Conservation (phyloP, 2,329 filamentous ascomycete genomes). For the Catunica adiposa region DNA sequence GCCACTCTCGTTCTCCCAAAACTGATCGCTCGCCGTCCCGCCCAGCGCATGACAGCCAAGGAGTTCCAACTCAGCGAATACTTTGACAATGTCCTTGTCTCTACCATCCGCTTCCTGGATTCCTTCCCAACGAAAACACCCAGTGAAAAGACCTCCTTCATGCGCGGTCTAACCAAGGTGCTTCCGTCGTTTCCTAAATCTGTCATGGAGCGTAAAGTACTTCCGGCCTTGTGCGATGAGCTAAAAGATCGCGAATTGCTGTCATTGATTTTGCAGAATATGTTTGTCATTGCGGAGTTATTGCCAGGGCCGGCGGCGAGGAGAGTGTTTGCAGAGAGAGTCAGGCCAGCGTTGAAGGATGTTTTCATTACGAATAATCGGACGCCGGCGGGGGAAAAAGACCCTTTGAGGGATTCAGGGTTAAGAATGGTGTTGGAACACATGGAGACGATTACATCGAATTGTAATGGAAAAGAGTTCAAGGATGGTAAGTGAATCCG, state of each 20-base stretch:
- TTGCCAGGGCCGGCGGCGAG: slow-evolving; percentile 50
- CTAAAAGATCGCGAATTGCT: slow-evolving; percentile 82
- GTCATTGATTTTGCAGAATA: slow-evolving; percentile 71
- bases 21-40: slow-evolving; percentile 73
- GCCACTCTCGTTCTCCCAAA: slow-evolving; percentile 59
- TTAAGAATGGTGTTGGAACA: slow-evolving; percentile 85
- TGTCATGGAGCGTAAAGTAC: slow-evolving; percentile 84
- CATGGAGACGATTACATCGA: slow-evolving; percentile 56
- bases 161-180: slow-evolving; percentile 75
- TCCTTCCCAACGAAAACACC: slow-evolving; percentile 80
- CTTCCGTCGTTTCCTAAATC: slow-evolving; percentile 83
- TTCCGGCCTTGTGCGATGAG: slow-evolving; percentile 80
- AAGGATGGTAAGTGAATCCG: slow-evolving; percentile 59
- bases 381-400: slow-evolving; percentile 48
- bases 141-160: slow-evolving; percentile 78
- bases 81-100: slow-evolving; percentile 93
- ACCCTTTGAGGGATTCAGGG: slow-evolving; percentile 70
- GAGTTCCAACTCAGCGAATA: slow-evolving; percentile 93
- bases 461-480: slow-evolving; percentile 80
- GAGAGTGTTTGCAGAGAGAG: slow-evolving; percentile 65
- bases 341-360: slow-evolving; percentile 70
- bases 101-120: slow-evolving; percentile 89
- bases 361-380: slow-evolving; percentile 54
- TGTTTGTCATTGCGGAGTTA: slow-evolving; percentile 74
- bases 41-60: slow-evolving; percentile 68